phyloP scores from a whole-genome alignment of 2,329 filamentous ascomycete genomes.

The Tolypocladium tundrense region DNA sequence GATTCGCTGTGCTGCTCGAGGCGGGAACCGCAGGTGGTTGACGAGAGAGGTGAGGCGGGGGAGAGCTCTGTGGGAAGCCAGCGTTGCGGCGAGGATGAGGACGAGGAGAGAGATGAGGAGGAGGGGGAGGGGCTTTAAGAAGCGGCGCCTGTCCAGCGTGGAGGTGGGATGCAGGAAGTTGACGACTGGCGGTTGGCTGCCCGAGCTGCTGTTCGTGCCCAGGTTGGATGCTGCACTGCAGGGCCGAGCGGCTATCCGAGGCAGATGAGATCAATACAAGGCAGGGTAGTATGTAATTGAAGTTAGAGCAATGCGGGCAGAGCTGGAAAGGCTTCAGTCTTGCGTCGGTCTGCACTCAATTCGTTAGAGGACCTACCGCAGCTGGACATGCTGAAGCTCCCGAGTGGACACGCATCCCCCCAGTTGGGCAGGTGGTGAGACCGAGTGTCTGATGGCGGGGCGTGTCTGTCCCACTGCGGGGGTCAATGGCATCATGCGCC shows the following conservation, averaged over 20 bases:
- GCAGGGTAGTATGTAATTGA: not conserved
- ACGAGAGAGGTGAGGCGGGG: conserved; percentile 49
- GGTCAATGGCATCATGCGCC: not conserved
- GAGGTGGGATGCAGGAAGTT: not conserved
- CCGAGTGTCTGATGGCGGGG: not conserved
- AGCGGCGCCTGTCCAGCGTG: conserved; percentile 16
- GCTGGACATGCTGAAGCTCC: not conserved
- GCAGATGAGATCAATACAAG: not conserved
- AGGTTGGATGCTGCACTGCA: not conserved
- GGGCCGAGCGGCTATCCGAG: not conserved
- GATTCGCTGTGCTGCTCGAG: not conserved
- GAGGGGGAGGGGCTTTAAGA: conserved; percentile 18
- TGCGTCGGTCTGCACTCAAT: not conserved
- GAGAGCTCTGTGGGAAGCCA: conserved; percentile 54
- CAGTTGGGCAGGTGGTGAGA: not conserved
- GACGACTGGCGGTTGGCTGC: no score
- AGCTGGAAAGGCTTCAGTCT: not conserved
- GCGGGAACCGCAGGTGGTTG: conserved; percentile 32
- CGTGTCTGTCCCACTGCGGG: not conserved
- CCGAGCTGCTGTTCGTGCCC: not conserved
- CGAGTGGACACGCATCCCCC: not conserved
- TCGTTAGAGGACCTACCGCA: not conserved
- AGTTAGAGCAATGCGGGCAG: not conserved
- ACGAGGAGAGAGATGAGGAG: conserved; percentile 38
- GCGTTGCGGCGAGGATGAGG: conserved; percentile 51